Percentiles rank a stretch among this genome's conserved stretches.
phyloP scores from a whole-genome alignment of 768 basidiomycete species.

The Podaxis pistillaris region DNA sequence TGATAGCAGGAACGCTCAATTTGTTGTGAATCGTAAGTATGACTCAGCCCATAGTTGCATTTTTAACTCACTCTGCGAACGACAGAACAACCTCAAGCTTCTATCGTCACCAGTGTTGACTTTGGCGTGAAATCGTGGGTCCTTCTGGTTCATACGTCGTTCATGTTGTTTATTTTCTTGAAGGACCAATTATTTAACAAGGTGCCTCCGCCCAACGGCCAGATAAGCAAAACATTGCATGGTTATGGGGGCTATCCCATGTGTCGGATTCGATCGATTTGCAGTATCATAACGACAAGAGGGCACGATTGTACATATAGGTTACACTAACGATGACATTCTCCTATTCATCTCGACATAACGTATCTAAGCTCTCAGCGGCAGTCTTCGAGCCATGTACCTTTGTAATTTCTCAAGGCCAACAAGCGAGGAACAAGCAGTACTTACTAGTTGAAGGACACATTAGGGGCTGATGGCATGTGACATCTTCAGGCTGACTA shows the following conservation, averaged over 20 bases:
- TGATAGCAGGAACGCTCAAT: not conserved
- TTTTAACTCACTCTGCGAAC: not conserved
- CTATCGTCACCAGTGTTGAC: slow-evolving; percentile 6
- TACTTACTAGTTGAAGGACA: no score
- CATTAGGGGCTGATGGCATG: no score
- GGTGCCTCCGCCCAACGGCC: not conserved
- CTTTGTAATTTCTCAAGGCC: no score
- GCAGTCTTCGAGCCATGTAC: no score
- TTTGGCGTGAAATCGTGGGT: slow-evolving; percentile 3
- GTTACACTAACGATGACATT: not conserved
- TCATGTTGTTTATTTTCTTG: not conserved
- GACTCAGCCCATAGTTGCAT: not conserved
- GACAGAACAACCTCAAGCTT: not conserved
- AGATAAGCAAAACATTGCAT: not conserved
- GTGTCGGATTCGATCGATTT: not conserved
- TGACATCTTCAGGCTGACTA: no score
- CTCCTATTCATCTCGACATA: slow-evolving; percentile 22
- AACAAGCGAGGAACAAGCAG: no score
- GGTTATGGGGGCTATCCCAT: not conserved
- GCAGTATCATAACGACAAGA: not conserved
- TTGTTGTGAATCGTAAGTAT: not conserved
- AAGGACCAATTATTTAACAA: not conserved
- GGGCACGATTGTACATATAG: not conserved
- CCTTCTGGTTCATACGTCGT: not conserved
- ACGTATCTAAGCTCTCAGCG: not conserved